Evolutionary conservation across 2,329 filamentous ascomycete genomes (phyloP).

Genomic region (Calonectria leucothoes): DNA sequence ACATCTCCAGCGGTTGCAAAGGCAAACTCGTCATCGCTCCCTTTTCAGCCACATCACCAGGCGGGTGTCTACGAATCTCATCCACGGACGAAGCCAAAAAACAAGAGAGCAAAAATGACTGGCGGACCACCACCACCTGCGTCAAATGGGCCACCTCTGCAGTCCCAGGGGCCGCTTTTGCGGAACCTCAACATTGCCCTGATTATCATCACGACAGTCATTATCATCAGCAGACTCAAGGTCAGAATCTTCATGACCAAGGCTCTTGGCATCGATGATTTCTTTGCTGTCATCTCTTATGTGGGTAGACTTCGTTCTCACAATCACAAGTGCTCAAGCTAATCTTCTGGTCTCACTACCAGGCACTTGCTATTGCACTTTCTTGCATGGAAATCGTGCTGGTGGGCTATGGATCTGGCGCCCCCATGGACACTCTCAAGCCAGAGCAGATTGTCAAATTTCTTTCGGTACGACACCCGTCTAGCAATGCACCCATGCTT

Average conservation of each 20-base stretch:
- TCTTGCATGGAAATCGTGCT: slow-evolving; percentile 32
- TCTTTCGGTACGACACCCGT: slow-evolving; percentile 29
- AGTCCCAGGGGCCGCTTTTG: slow-evolving; percentile 25
- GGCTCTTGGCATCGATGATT: slow-evolving; percentile 35
- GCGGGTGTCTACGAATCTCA: neutral
- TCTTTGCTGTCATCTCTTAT: slow-evolving; percentile 33
- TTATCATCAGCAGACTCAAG: slow-evolving; percentile 34
- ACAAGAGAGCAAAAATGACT: neutral
- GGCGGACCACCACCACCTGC: neutral
- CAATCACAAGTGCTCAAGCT: neutral
- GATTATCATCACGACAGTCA: slow-evolving; percentile 31
- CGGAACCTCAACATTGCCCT: slow-evolving; percentile 34
- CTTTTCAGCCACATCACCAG: neutral
- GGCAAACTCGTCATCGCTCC: neutral
- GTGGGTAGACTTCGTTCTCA: slow-evolving; percentile 16
- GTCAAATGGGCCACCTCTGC: neutral
- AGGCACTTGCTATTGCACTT: slow-evolving; percentile 27
- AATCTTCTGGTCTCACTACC: neutral
- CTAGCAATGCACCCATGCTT: neutral
- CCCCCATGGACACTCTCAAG: slow-evolving; percentile 27
- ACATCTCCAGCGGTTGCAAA: neutral
- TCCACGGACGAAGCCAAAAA: neutral
- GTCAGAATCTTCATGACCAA: slow-evolving; percentile 33
- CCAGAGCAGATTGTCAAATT: slow-evolving; percentile 22
- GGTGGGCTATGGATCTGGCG: slow-evolving; percentile 30